A percentile compares a stretch with the other conserved stretches of the same genome.
phyloP scores from a whole-genome alignment of 2,329 filamentous ascomycete genomes.

The Nakataea oryzae region DNA sequence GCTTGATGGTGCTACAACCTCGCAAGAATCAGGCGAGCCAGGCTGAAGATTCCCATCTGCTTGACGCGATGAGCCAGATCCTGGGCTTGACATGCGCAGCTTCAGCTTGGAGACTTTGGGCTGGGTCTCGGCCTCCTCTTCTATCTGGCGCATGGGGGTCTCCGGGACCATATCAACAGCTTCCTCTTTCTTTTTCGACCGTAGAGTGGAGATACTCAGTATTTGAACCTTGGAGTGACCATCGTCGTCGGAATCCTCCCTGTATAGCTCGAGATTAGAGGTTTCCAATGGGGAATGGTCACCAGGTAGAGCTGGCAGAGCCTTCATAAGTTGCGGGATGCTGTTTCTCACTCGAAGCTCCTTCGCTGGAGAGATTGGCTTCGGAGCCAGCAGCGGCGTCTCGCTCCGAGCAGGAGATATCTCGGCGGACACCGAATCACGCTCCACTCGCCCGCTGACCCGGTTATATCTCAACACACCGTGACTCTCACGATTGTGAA shows the following conservation, averaged over 20 bases:
- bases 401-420: constrained; percentile 7
- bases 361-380: constrained; percentile 34
- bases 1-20: not conserved
- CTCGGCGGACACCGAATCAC: not conserved
- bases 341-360: constrained; percentile 36
- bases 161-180: not conserved
- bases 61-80: not conserved
- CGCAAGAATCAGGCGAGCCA: not conserved
- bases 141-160: not conserved
- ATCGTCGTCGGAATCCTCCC: not conserved
- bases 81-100: not conserved
- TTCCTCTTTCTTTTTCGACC: not conserved
- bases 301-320: constrained; percentile 33
- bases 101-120: not conserved
- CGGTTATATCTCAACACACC: constrained; percentile 2
- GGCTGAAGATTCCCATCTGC: not conserved
- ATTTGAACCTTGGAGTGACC: not conserved
- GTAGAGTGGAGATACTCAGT: not conserved
- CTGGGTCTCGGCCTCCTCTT: not conserved
- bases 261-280: not conserved
- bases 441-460: not conserved
- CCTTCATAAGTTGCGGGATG: constrained; percentile 41
- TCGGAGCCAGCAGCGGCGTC: constrained; percentile 30
- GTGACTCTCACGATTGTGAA: constrained; percentile 4
- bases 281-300: not conserved